phyloP scores from a whole-genome alignment of 2,329 filamentous ascomycete genomes.

The Monilinia laxa region DNA sequence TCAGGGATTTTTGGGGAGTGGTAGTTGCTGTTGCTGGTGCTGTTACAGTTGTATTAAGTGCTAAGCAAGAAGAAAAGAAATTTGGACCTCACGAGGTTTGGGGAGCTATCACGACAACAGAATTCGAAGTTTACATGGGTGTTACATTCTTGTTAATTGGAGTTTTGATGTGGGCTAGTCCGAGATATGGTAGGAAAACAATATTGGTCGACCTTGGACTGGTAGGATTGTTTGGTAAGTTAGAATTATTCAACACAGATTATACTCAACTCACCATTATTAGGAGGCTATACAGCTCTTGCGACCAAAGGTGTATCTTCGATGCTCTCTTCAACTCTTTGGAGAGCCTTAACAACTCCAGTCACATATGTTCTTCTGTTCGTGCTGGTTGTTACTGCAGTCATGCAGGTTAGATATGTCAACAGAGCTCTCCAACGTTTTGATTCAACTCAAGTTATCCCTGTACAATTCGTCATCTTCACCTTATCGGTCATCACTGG shows the following conservation, averaged over 20 bases:
- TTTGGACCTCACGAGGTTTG: slow-evolving; percentile 88
- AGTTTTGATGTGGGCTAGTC: slow-evolving; percentile 77
- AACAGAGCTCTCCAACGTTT: slow-evolving; percentile 89
- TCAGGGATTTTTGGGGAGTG: slow-evolving; percentile 83
- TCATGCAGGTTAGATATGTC: slow-evolving; percentile 97
- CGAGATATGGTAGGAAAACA: slow-evolving; percentile 76
- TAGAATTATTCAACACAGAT: neutral
- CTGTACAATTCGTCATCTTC: slow-evolving; percentile 95
- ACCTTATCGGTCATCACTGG: slow-evolving; percentile 94
- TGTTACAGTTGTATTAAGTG: slow-evolving; percentile 89
- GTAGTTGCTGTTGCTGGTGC: slow-evolving; percentile 83
- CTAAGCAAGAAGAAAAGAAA: slow-evolving; percentile 84
- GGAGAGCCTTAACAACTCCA: slow-evolving; percentile 85
- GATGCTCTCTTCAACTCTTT: slow-evolving; percentile 85
- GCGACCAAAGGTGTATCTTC: slow-evolving; percentile 97
- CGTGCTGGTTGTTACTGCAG: slow-evolving; percentile 76
- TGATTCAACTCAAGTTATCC: slow-evolving; percentile 96
- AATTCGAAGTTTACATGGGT: slow-evolving; percentile 86
- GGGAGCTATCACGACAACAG: slow-evolving; percentile 81
- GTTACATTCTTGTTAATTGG: slow-evolving; percentile 73
- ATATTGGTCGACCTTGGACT: slow-evolving; percentile 92
- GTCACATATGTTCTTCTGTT: slow-evolving; percentile 85
- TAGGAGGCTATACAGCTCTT: slow-evolving; percentile 92
- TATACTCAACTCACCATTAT: slow-evolving; percentile 25
- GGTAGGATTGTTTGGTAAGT: slow-evolving; percentile 85